Conservation (phyloP, 805 yeast genomes). For the Lipomyces spencermartinsiae region DNA sequence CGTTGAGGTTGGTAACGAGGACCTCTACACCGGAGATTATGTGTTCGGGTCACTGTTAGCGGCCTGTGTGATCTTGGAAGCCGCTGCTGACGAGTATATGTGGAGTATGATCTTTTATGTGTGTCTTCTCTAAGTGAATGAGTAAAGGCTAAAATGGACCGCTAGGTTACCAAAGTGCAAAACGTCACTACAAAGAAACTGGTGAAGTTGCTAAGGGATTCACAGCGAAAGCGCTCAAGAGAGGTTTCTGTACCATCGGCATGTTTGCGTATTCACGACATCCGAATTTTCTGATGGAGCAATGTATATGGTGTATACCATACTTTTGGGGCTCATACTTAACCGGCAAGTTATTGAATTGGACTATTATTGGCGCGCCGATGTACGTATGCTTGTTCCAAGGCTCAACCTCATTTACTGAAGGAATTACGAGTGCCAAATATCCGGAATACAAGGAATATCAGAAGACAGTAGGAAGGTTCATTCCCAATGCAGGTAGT, state of each 20-base stretch:
- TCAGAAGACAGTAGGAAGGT: slow-evolving; percentile 29
- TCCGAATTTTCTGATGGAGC: slow-evolving; percentile 35
- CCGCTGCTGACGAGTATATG: slow-evolving; percentile 27
- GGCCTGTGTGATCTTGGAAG: slow-evolving; percentile 24
- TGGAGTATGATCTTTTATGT: slow-evolving; percentile 29
- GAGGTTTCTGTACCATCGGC: slow-evolving; percentile 37
- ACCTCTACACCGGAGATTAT: slow-evolving; percentile 13
- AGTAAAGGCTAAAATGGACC: neutral
- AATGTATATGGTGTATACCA: slow-evolving; percentile 28
- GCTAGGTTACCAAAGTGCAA: slow-evolving; percentile 31
- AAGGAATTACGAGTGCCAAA: slow-evolving; percentile 24
- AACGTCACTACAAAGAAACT: slow-evolving; percentile 15
- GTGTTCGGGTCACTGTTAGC: slow-evolving; percentile 14
- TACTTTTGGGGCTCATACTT: slow-evolving; percentile 25
- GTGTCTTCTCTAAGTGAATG: slow-evolving; percentile 1
- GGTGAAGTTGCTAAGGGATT: slow-evolving; percentile 21
- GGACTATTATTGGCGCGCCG: slow-evolving; percentile 33
- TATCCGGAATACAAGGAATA: slow-evolving; percentile 31
- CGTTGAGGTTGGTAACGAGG: slow-evolving; percentile 2
- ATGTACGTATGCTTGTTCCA: slow-evolving; percentile 31
- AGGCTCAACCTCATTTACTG: slow-evolving; percentile 34
- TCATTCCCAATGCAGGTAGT: slow-evolving; percentile 23
- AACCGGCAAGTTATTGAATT: slow-evolving; percentile 22
- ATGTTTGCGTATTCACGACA: slow-evolving; percentile 33
- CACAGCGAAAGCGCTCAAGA: slow-evolving; percentile 23